Evolutionary conservation across 495 filamentous ascomycete species (phyloP).

Genomic region (Talaromyces wortmannii): DNA sequence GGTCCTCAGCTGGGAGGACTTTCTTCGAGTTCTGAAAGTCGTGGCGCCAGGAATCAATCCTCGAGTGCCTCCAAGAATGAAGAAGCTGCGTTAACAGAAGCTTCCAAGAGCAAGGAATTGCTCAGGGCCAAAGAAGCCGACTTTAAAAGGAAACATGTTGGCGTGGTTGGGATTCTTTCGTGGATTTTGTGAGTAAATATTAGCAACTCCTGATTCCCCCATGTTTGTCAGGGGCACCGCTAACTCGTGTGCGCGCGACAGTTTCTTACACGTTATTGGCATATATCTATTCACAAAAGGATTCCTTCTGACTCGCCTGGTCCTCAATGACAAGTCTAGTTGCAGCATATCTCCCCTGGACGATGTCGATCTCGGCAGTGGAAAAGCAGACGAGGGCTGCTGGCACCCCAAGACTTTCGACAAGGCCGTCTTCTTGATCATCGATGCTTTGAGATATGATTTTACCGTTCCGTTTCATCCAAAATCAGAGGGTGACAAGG

Average conservation of each 20-base stretch:
- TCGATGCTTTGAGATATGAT: constrained; percentile 94
- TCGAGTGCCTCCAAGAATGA: constrained; percentile 13
- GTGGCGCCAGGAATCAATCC: neutral
- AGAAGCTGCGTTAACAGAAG: constrained; percentile 8
- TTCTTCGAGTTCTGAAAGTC: neutral
- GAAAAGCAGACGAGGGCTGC: constrained; percentile 62
- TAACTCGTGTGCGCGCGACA: constrained; percentile 13
- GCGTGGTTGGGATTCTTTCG: constrained; percentile 30
- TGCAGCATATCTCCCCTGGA: constrained; percentile 67
- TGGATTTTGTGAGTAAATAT: constrained; percentile 34
- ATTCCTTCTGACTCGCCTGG: constrained; percentile 90
- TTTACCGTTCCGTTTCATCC: constrained; percentile 80
- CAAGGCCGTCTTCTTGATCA: constrained; percentile 83
- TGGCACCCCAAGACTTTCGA: constrained; percentile 94
- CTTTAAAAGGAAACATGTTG: constrained; percentile 34
- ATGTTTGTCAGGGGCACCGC: neutral
- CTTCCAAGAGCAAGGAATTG: neutral
- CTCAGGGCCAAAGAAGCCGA: constrained; percentile 20
- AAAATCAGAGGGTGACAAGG: constrained; percentile 34
- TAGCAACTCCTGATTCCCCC: too few relatives aligned
- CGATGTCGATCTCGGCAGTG: constrained; percentile 27
- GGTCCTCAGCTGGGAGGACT: neutral
- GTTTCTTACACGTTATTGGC: constrained; percentile 68
- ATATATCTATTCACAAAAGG: constrained; percentile 92
- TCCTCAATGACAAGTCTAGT: constrained; percentile 80